phyloP scores from a whole-genome alignment of 108 stramenopile species.

The Cylindrotheca fusiformis region DNA sequence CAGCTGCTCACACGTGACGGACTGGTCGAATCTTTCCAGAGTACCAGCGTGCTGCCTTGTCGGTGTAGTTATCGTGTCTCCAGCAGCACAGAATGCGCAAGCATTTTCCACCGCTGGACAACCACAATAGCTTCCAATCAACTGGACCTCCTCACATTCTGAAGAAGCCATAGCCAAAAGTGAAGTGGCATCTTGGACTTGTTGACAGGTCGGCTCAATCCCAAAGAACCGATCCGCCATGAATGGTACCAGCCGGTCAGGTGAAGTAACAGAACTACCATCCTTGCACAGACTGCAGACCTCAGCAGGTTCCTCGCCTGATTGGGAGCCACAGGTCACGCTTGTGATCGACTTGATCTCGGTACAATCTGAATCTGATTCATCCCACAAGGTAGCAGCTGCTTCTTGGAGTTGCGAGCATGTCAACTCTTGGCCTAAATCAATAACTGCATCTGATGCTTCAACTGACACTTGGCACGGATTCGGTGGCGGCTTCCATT shows the following conservation, averaged over 20 bases:
- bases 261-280: not conserved
- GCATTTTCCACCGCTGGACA: not conserved
- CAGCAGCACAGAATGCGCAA: not conserved
- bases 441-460: not conserved
- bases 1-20: not conserved
- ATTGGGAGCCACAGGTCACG: not conserved
- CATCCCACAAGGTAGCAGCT: not conserved
- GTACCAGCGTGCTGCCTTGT: not conserved
- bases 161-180: not conserved
- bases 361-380: not conserved
- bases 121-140: not conserved
- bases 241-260: not conserved
- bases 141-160: not conserved
- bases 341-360: not conserved
- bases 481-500: not conserved
- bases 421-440: not conserved
- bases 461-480: not conserved
- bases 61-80: not conserved
- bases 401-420: not conserved
- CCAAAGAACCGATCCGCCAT: slow-evolving; percentile 1
- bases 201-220: not conserved
- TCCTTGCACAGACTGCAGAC: not conserved
- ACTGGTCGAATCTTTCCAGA: not conserved
- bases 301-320: not conserved
- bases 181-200: not conserved